These are phyloP conservation scores for Leishmania arabica DNA, from an alignment of 208 protist genomes.

Conservation along the genomic window DNA sequence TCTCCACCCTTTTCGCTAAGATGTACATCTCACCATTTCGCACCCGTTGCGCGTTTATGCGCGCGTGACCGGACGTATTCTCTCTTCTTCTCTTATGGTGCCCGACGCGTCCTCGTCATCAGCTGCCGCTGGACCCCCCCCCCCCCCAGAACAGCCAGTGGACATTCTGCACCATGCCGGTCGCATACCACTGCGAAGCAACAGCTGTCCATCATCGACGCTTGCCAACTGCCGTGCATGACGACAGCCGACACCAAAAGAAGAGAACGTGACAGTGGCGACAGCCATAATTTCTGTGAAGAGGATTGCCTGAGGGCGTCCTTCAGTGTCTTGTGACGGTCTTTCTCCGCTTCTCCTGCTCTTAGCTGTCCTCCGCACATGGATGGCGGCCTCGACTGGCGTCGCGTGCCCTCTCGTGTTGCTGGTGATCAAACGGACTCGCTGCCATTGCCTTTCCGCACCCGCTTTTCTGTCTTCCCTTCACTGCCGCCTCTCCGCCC, in stretches of 20 bases:
- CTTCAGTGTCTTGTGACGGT: not conserved
- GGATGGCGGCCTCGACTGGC: not conserved
- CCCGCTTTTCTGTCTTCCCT: not conserved
- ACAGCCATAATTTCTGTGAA: not conserved
- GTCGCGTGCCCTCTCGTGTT: not conserved
- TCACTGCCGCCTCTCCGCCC: not conserved
- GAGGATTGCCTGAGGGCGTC: not conserved
- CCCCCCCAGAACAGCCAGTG: not conserved
- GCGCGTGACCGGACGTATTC: too few relatives aligned
- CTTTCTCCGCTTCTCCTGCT: not conserved
- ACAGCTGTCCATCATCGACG: not conserved
- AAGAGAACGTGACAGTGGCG: not conserved
- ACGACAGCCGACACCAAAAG: not conserved
- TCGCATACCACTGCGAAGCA: not conserved
- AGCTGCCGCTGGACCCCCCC: not conserved
- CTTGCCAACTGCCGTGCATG: not conserved
- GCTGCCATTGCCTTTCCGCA: not conserved
- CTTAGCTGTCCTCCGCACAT: not conserved
- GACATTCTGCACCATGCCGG: not conserved
- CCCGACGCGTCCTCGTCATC: not conserved
- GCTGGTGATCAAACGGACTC: not conserved
- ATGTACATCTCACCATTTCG: conserved; percentile 6
- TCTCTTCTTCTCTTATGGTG: not conserved
- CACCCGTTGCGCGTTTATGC: not conserved
- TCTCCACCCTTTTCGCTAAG: not conserved